phyloP scores from a whole-genome alignment of 371 early-diverging fungal species.

The Amoeboaphelidium protococcarum region DNA sequence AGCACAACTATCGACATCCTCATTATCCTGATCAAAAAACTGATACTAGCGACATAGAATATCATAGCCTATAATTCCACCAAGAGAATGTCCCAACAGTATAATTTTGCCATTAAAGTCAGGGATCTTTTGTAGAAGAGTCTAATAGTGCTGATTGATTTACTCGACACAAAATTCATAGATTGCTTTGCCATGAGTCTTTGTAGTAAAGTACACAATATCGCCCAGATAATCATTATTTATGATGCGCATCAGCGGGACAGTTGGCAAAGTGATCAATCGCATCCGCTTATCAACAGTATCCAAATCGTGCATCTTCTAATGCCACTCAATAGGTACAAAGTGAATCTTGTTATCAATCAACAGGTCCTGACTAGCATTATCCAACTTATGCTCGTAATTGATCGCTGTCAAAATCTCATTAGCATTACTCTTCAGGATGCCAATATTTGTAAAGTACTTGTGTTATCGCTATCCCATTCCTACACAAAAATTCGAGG shows the following conservation, averaged over 20 bases:
- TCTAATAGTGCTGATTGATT: conserved; percentile 20
- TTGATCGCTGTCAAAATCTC: too few species aligned
- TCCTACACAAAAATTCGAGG: too few species aligned
- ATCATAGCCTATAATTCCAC: conserved; percentile 33
- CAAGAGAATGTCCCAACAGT: conserved; percentile 28
- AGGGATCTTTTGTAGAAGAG: conserved; percentile 18
- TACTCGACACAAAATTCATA: conserved; percentile 22
- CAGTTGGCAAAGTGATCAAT: conserved; percentile 33
- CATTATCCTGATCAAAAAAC: too few species aligned
- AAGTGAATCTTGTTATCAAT: too few species aligned
- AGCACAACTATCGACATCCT: too few species aligned
- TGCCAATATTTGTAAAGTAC: too few species aligned
- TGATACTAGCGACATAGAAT: too few species aligned
- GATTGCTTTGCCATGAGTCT: conserved; percentile 20
- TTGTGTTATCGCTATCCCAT: too few species aligned
- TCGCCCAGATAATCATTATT: conserved; percentile 39
- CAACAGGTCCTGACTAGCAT: too few species aligned
- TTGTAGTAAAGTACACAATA: conserved; percentile 17
- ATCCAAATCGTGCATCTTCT: conserved; percentile 18
- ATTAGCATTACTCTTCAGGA: too few species aligned
- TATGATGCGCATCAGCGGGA: conserved; percentile 27
- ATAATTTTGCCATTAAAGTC: conserved; percentile 26
- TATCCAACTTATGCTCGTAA: too few species aligned
- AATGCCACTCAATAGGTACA: conserved; percentile 23
- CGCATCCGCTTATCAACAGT: conserved; percentile 11